Conservation (phyloP, 768 basidiomycete genomes). For the Leccinum imitatum region DNA sequence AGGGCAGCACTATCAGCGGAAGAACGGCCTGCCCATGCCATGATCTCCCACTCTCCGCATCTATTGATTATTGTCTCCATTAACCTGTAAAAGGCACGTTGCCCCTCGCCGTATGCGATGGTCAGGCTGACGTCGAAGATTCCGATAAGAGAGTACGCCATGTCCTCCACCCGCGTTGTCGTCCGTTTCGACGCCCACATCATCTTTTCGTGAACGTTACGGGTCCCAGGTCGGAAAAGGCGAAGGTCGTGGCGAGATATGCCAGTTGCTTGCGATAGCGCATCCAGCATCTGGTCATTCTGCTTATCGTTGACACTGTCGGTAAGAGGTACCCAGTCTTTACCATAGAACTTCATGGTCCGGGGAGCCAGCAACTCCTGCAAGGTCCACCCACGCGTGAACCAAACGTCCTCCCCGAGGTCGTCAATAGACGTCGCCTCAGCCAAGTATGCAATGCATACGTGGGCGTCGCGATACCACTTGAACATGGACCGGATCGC, state of each 20-base stretch:
- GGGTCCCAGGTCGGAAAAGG: constrained; percentile 25
- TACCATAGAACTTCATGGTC: constrained; percentile 33
- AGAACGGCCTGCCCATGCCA: constrained; percentile 30
- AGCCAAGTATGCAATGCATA: constrained; percentile 34
- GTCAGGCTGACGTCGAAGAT: constrained; percentile 35
- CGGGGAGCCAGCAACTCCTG: constrained; percentile 31
- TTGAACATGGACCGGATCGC: constrained; percentile 36
- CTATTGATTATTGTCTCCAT: constrained; percentile 30
- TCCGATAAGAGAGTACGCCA: constrained; percentile 34
- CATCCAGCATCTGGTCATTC: constrained; percentile 20
- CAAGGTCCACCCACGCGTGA: constrained; percentile 34
- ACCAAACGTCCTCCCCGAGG: constrained; percentile 28
- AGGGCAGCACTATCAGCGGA: constrained; percentile 30
- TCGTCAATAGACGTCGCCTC: constrained; percentile 32
- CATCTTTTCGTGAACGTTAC: constrained; percentile 30
- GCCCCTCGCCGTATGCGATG: constrained; percentile 36
- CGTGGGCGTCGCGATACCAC: constrained; percentile 30
- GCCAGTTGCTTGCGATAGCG: constrained; percentile 27
- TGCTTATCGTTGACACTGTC: constrained; percentile 29
- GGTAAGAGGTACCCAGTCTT: constrained; percentile 27
- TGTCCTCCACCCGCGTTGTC: constrained; percentile 34
- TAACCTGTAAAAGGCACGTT: constrained; percentile 31
- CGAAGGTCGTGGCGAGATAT: constrained; percentile 27
- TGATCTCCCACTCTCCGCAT: constrained; percentile 34
- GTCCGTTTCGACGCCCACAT: constrained; percentile 36